Evolutionary conservation across 2,329 filamentous ascomycete species (phyloP).

Genomic region (Diaporthe ampelina): DNA sequence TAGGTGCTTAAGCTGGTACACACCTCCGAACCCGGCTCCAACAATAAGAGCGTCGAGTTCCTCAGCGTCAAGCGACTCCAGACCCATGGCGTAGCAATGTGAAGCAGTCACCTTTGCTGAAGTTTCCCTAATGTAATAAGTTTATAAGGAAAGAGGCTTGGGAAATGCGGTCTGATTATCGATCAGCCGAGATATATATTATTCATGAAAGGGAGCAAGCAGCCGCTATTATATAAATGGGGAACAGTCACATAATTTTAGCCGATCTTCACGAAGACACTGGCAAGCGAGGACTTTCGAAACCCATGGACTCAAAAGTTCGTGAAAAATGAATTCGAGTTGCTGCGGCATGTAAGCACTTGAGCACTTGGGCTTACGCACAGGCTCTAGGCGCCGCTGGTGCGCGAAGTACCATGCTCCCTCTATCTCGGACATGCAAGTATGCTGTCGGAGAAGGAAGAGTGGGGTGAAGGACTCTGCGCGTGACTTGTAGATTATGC

Average conservation of each 20-base stretch:
- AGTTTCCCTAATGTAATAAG: neutral
- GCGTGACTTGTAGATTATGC: neutral
- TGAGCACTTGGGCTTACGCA: neutral
- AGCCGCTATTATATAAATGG: neutral
- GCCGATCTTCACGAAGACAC: neutral
- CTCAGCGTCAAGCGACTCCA: neutral
- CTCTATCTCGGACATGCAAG: neutral
- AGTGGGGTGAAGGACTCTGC: neutral
- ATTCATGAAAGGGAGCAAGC: neutral
- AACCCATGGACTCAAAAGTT: neutral
- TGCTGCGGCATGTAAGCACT: neutral
- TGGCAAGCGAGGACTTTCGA: neutral
- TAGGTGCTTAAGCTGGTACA: slow-evolving; percentile 37
- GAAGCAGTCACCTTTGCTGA: neutral
- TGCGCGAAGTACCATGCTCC: slow-evolving; percentile 5
- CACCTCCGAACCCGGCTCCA: slow-evolving; percentile 37
- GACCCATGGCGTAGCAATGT: neutral
- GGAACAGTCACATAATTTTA: no score
- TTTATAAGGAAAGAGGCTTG: no score
- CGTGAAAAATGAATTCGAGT: neutral
- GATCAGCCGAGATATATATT: neutral
- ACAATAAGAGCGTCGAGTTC: slow-evolving; percentile 36
- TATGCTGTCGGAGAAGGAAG: neutral
- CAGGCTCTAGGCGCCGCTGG: neutral
- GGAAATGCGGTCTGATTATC: neutral